These are phyloP conservation scores for Lichtheimia ornata DNA, from an alignment of 371 early-diverging fungal species.

Conservation along the genomic window DNA sequence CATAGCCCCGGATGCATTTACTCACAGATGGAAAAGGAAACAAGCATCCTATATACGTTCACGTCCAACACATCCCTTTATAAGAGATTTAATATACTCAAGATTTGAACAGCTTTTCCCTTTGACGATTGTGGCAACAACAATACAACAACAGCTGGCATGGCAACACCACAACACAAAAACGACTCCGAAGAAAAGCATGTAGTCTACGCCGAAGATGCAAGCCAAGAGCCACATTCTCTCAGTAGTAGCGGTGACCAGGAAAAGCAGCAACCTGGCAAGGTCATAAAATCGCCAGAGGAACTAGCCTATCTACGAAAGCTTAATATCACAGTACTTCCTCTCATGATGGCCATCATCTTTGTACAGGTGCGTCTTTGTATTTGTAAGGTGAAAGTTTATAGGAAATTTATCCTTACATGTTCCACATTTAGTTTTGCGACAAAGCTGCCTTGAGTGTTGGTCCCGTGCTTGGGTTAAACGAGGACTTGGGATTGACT, in stretches of 20 bases:
- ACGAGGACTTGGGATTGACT: constrained; percentile 21
- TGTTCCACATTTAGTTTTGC: constrained; percentile 24
- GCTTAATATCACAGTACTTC: constrained; percentile 27
- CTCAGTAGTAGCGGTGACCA: not conserved
- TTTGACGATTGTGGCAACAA: too few species aligned
- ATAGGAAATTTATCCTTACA: too few species aligned
- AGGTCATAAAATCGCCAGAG: constrained; percentile 16
- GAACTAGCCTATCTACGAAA: constrained; percentile 28
- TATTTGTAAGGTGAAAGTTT: too few species aligned
- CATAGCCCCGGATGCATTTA: too few species aligned
- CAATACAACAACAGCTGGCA: too few species aligned
- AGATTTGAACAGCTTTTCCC: too few species aligned
- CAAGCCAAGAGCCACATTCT: not conserved
- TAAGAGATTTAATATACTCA: too few species aligned
- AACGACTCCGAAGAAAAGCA: constrained; percentile 1
- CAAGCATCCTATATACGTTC: too few species aligned
- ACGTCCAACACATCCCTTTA: too few species aligned
- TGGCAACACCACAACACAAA: too few species aligned
- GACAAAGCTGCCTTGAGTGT: constrained; percentile 42
- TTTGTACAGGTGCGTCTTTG: constrained; percentile 26
- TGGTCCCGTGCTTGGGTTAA: constrained; percentile 37
- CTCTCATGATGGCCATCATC: constrained; percentile 24
- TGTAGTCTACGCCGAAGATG: constrained; percentile 9
- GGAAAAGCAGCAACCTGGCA: not conserved
- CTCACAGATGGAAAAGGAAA: too few species aligned